Evolutionary conservation across 1,284 basidiomycete genomes (phyloP).

Genomic region (Mycocalia duriaeana): DNA sequence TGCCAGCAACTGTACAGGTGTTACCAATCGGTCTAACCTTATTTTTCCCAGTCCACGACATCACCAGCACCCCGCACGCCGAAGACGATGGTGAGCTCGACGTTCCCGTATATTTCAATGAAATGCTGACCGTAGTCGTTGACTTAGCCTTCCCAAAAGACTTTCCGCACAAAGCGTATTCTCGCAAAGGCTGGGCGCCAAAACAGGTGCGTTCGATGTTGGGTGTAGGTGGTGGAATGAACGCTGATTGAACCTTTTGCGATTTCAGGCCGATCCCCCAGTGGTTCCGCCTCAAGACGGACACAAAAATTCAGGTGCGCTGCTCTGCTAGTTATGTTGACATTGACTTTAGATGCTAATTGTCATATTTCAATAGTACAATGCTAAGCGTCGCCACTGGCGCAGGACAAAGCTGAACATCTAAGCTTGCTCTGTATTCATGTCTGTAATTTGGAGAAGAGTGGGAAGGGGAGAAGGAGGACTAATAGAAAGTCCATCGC

Average conservation of each 20-base stretch:
- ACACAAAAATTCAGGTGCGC: constrained; percentile 88
- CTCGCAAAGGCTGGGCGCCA: constrained; percentile 94
- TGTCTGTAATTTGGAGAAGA: too few relatives aligned
- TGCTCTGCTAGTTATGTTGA: constrained; percentile 3
- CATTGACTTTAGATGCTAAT: constrained; percentile 6
- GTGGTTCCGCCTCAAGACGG: constrained; percentile 97
- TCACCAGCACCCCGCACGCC: constrained; percentile 24
- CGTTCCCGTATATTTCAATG: constrained; percentile 3
- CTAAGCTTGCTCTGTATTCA: constrained; percentile 35
- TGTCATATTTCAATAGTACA: constrained; percentile 58
- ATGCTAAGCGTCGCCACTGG: constrained; percentile 94
- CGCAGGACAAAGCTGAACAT: constrained; percentile 93
- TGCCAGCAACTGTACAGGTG: constrained; percentile 33
- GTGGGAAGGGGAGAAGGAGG: too few relatives aligned
- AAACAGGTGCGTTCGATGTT: constrained; percentile 84
- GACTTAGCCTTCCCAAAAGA: constrained; percentile 91
- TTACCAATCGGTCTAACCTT: constrained; percentile 30
- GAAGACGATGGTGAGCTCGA: constrained; percentile 36
- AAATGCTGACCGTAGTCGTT: constrained; percentile 8
- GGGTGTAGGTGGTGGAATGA: too few relatives aligned
- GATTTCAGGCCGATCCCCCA: constrained; percentile 83
- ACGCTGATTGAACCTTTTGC: constrained; percentile 1
- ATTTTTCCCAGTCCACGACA: constrained; percentile 27
- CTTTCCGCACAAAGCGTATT: constrained; percentile 93
- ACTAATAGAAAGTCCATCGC: too few relatives aligned